Percentiles rank a stretch among this genome's conserved stretches.
Conservation (phyloP, 352 stramenopile genomes). For the Phytophthora pluvialis region DNA sequence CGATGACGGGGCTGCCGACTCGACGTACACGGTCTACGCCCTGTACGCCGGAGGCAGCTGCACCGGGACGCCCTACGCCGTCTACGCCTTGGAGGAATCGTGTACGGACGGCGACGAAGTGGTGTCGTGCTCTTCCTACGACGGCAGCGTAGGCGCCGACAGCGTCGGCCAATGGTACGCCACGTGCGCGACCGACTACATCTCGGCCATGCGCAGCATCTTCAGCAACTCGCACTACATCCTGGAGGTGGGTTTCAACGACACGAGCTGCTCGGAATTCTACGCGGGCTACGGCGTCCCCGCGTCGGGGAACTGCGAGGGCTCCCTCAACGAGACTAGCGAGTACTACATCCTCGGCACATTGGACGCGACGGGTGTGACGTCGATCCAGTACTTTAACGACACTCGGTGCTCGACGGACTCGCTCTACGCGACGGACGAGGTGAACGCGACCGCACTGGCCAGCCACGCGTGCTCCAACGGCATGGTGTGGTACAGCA, state of each 20-base stretch:
- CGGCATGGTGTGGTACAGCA: conserved; percentile 8
- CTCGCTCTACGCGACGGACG: not conserved
- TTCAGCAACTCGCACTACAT: conserved; percentile 8
- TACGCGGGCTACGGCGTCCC: not conserved
- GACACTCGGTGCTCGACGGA: not conserved
- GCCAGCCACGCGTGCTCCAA: not conserved
- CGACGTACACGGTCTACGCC: not conserved
- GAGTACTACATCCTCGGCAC: not conserved
- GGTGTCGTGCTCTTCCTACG: not conserved
- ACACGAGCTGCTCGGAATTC: not conserved
- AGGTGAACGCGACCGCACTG: not conserved
- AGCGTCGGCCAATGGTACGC: not conserved
- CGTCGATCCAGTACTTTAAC: conserved; percentile 1
- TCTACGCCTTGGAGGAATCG: not conserved
- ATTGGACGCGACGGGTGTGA: not conserved
- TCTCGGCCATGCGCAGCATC: not conserved
- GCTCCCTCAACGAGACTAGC: not conserved
- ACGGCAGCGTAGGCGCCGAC: not conserved
- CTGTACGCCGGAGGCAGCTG: not conserved
- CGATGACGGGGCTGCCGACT: not conserved
- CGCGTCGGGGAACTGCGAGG: conserved; percentile 5
- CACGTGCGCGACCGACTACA: not conserved
- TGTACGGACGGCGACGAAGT: not conserved
- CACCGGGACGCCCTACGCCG: conserved; percentile 7
- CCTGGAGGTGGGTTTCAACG: not conserved